Percentiles rank a stretch among this genome's conserved stretches.
Evolutionary conservation across 305 asterid species (phyloP).

Genomic region (Fraxinus dipetala): DNA sequence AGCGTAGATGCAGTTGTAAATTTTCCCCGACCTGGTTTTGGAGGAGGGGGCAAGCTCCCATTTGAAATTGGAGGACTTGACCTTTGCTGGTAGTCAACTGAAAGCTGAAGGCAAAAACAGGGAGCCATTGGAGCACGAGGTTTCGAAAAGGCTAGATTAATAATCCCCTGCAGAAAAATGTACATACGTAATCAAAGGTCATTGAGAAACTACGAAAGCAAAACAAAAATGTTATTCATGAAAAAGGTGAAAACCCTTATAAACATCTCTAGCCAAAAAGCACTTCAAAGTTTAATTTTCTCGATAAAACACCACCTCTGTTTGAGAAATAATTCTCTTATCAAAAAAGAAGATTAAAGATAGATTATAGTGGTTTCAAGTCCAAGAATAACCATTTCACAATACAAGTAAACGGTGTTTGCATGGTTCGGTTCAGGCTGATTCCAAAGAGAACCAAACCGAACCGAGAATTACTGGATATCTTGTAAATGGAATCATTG

Average conservation of each 20-base stretch:
- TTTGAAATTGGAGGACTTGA: conserved; percentile 46
- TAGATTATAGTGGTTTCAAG: neutral
- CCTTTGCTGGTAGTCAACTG: conserved; percentile 63
- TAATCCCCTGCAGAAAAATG: conserved; percentile 59
- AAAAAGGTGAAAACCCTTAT: neutral
- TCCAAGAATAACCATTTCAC: neutral
- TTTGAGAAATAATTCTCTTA: neutral
- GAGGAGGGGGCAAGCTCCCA: conserved; percentile 68
- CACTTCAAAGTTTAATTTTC: neutral
- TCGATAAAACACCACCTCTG: neutral
- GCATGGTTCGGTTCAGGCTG: neutral
- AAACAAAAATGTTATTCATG: neutral
- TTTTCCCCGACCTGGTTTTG: conserved; percentile 70
- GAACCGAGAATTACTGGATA: neutral
- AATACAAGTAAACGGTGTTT: neutral
- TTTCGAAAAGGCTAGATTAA: conserved; percentile 74
- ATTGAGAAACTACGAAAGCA: neutral
- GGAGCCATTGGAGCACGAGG: conserved; percentile 61
- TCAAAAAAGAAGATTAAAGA: neutral
- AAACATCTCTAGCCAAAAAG: neutral
- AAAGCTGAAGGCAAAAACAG: conserved; percentile 90
- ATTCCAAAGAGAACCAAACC: neutral
- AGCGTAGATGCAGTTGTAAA: conserved; percentile 72
- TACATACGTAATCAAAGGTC: neutral
- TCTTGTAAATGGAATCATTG: neutral